Base-by-base conservation (phyloP, 257 asterid species). In the Solanum raphanifolium region DNA sequence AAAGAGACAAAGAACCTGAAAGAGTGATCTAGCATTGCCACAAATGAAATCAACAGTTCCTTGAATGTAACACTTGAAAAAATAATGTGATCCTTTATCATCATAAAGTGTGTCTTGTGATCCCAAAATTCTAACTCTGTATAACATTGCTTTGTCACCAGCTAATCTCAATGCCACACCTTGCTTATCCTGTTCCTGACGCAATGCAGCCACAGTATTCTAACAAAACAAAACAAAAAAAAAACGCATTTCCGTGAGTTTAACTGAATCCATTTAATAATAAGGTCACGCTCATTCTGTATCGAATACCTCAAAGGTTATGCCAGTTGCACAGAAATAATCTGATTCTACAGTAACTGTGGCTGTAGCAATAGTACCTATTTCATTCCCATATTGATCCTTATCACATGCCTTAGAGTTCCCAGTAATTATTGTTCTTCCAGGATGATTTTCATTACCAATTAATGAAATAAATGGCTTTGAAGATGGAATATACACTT, bases 31-130 rank as follows among this genome's bases (percentile, higher is more conserved):
- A 16, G 95, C 98, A 36, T 92, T 90, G 34, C 99, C 98, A 58
- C 93, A 95, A 34, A 97, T 95, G 93, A 97, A 95, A 85, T 97
- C 99, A 0, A 92, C 92, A 2, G 94, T 88, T 65, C 98, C 99
- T 90, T 90, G 94, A 58, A 97, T 95, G 87, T 86, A 91, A 86
- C 98, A 95, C 27, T 86, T 91, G 89, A 87, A 93, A 84, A 90
- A 95, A 36, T 90, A 97, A 29, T 97, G 99, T 0, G 91, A 39
- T 7, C 99, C 98, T 0, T 10, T 27, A 11, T 94, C 94, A 36
- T 97, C 99, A 65, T 93, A 86, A 4, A 97, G 96, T 0, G 99
- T 93, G 10, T 97, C 98, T 52, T 97, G 98, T 7, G 95, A 92
- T 21, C 99, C 99, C 60, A 97, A 91, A 31, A 95, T 93, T 5